Percentiles rank a stretch among this genome's conserved stretches.
These are phyloP conservation scores for Wickerhamiella siamensis DNA, from an alignment of 805 yeast species.

Conservation along the genomic window DNA sequence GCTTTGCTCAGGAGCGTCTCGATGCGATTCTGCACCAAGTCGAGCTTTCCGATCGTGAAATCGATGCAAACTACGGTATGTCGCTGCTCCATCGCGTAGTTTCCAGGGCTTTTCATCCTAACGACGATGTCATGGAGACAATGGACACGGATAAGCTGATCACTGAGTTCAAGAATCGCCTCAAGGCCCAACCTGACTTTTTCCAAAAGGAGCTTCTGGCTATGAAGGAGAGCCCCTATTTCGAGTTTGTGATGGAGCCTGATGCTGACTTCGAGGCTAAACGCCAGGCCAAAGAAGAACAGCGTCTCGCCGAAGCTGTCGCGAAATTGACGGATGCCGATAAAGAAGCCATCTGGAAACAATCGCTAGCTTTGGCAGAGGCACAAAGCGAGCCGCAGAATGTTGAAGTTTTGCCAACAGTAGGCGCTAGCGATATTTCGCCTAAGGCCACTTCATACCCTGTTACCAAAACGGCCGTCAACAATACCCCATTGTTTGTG, in stretches of 20 bases:
- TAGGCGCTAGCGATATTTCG: conserved; percentile 60
- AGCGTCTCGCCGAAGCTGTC: conserved; percentile 34
- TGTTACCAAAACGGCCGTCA: conserved; percentile 8
- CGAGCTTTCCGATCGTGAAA: conserved; percentile 71
- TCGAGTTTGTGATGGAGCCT: conserved; percentile 70
- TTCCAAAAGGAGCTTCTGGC: conserved; percentile 47
- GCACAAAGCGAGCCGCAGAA: conserved; percentile 61
- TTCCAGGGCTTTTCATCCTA: conserved; percentile 75
- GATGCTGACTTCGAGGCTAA: conserved; percentile 37
- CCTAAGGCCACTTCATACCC: conserved; percentile 32
- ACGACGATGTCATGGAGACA: conserved; percentile 51
- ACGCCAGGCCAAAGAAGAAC: conserved; percentile 41
- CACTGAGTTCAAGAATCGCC: conserved; percentile 46
- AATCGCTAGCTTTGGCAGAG: conserved; percentile 46
- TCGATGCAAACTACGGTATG: conserved; percentile 82
- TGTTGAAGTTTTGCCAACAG: conserved; percentile 64
- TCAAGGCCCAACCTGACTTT: conserved; percentile 37
- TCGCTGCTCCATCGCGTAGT: conserved; percentile 54
- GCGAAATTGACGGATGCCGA: conserved; percentile 39
- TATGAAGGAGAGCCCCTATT: conserved; percentile 40
- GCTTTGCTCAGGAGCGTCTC: conserved; percentile 46
- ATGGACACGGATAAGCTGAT: conserved; percentile 54
- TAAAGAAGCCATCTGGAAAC: conserved; percentile 37
- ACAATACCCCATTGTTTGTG: conserved; percentile 15
- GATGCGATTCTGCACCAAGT: conserved; percentile 80